phyloP scores from a whole-genome alignment of 495 filamentous ascomycete species.

The Aspergillus sclerotioniger region DNA sequence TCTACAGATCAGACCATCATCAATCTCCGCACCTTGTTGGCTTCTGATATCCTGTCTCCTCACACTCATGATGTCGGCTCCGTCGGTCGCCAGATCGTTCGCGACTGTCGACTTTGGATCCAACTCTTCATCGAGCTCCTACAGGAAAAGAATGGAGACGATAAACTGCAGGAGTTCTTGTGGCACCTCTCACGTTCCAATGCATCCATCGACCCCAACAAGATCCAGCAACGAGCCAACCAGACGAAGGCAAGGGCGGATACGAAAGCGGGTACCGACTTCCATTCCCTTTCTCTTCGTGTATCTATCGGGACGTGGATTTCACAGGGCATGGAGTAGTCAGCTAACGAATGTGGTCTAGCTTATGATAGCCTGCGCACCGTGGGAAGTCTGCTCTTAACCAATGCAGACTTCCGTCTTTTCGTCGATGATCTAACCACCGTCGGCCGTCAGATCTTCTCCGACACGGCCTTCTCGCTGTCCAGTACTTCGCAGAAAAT shows the following conservation, averaged over 20 bases:
- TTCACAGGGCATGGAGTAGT: not conserved
- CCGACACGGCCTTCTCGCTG: conserved; percentile 76
- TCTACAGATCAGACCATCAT: conserved; percentile 80
- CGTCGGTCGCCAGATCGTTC: conserved; percentile 69
- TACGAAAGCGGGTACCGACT: conserved; percentile 64
- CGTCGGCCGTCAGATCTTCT: conserved; percentile 80
- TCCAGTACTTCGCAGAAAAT: conserved; percentile 70
- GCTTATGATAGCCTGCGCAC: conserved; percentile 83
- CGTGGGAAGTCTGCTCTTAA: conserved; percentile 76
- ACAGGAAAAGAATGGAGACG: conserved; percentile 74
- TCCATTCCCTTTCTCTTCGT: conserved; percentile 5
- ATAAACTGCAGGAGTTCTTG: conserved; percentile 87
- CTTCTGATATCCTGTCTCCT: conserved; percentile 74
- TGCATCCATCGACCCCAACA: conserved; percentile 64
- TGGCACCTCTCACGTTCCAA: conserved; percentile 78
- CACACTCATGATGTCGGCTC: conserved; percentile 73
- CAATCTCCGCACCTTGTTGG: conserved; percentile 77
- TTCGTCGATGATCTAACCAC: conserved; percentile 81
- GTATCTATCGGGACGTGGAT: not conserved
- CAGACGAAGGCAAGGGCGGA: conserved; percentile 72
- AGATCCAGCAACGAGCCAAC: conserved; percentile 61
- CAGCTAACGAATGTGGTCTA: conserved; percentile 33
- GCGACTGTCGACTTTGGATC: conserved; percentile 69
- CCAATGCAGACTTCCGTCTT: conserved; percentile 84
- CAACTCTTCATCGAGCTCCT: conserved; percentile 73